Percentiles rank a stretch among this genome's conserved stretches.
phyloP scores from a whole-genome alignment of 2,329 filamentous ascomycete genomes.

The Colletotrichum lentis region DNA sequence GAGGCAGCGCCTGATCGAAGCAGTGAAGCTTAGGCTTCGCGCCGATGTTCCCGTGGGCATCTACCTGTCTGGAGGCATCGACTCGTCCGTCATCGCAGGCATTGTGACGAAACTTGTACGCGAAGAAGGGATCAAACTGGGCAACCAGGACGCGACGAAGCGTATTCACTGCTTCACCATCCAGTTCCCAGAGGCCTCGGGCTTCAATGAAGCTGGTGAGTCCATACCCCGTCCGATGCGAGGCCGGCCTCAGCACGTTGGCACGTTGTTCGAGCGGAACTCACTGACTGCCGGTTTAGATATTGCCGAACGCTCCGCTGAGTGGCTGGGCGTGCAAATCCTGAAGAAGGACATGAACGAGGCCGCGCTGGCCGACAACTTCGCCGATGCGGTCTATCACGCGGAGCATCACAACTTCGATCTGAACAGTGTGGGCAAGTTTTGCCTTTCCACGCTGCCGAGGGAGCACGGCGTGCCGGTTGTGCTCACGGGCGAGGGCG shows the following conservation, averaged over 20 bases:
- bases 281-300: slow-evolving; percentile 25
- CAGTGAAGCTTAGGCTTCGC: slow-evolving; percentile 60
- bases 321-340: slow-evolving; percentile 46
- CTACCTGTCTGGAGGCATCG: slow-evolving; percentile 65
- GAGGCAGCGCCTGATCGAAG: slow-evolving; percentile 58
- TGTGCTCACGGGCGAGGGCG: slow-evolving; percentile 61
- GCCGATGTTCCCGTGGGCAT: slow-evolving; percentile 67
- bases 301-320: slow-evolving; percentile 47
- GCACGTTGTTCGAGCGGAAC: not conserved
- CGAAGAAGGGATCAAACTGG: slow-evolving; percentile 56
- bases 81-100: slow-evolving; percentile 65
- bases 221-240: not conserved
- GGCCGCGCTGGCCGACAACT: slow-evolving; percentile 43
- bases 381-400: slow-evolving; percentile 46
- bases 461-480: slow-evolving; percentile 60
- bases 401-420: slow-evolving; percentile 51
- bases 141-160: slow-evolving; percentile 49
- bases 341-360: slow-evolving; percentile 44
- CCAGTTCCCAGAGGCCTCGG: slow-evolving; percentile 58
- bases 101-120: slow-evolving; percentile 62
- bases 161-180: slow-evolving; percentile 56
- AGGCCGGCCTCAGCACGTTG: too few species aligned
- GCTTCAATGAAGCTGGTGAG: slow-evolving; percentile 59
- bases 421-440: slow-evolving; percentile 62
- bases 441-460: slow-evolving; percentile 56